Base-by-base conservation (phyloP, 2,329 filamentous ascomycete genomes). In the Fusarium devonianum region DNA sequence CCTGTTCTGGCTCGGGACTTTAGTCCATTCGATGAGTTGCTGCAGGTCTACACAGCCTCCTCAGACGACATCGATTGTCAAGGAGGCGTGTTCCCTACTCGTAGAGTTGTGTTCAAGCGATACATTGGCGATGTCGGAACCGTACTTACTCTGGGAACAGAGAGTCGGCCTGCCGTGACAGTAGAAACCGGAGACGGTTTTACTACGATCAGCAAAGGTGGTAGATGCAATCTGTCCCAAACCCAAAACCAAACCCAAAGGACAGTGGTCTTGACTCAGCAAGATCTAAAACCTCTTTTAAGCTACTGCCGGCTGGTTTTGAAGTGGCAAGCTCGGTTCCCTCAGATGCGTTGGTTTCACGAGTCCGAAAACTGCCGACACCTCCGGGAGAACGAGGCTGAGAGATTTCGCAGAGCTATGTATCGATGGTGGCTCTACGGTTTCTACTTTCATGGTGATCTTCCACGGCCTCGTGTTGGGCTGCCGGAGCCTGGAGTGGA, bases 391-490 rank as follows among this genome's bases (percentile, higher is more conserved):
- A 66, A 71, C 18, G 81, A 84, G 59, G 70, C 70, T 19, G 55
- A 65, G n/a, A 74, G 79, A 36, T 71, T 82, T 39, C 75, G 81
- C 5, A 72, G 73, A 52, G 80, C 78, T 1, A 64, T 83, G 21
- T 81, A 80, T 39, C 68, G 72, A 22, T 84, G 80, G 80, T 82
- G 80, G 79, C 70, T 80, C 4, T 83, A 79, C 53, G 72, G 78
- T 6, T 73, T 74, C 23, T 77, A 79, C 51, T 82, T 82, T 49
- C 79, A 83, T 35, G 74, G 75, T 9, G 73, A 74, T 22, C 67
- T 69, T 25, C 72, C 69, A 8, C 66, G 69, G 18, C 73, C 73
- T 4, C 68, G 70, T 7, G 45, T 67, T 29, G 72, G 71, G 2
- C 66, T 72, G 33, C 73, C 73, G 0, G 71, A 73, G 49, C 70